Evolutionary conservation across 2,329 filamentous ascomycete genomes (phyloP), one percentile per base, ranked within the genome.

Genomic region (Colletotrichum sp.): DNA sequence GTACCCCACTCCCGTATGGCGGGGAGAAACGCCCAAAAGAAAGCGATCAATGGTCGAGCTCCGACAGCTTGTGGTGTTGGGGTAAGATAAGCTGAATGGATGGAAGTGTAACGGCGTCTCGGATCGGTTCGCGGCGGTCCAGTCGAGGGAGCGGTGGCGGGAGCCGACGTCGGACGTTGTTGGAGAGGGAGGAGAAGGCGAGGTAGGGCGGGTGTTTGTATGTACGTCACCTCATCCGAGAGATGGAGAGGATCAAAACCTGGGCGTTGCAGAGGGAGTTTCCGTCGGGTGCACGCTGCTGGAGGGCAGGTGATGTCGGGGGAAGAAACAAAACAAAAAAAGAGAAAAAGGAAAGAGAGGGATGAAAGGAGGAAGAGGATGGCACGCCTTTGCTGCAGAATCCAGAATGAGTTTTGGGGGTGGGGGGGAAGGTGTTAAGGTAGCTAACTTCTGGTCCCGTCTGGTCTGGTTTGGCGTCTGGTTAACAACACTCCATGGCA

Each of bases 1-100:
- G 73, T 66, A 60, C 65, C 70, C 74, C 65, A 73, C 69, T 76
- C 67, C 70, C 65, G 52, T 48, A 60, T 71, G 69, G 66, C 69
- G 76, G 72, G 74, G 70, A 70, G 57, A 69, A 58, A 48, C 67
- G 34, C 36, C 38, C n/a, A 77, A 77, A 71, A 77, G 71, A 67
- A 65, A 67, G 55, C 30, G 63, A 66, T 71, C 71, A 66, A 34
- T 32, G 32, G 71, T 67, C 36, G 74, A 77, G 64, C 63, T 69
- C 57, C 58, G 43, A 43, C 24, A 52, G 64, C 36, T 34, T 24
- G 43, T 52, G 43, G 43, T 52, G 34, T 74, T 71, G 72, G 72
- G 72, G 72, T 74, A 75, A 28, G 60, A 72, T 57, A 15, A 52
- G 43, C 43, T 52, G 43, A 52, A 52, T 52, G 38, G 38, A 67